Evolutionary conservation across 495 filamentous ascomycete species (phyloP), one percentile per base, ranked within the genome.

Genomic region (Penicillium antarcticum): DNA sequence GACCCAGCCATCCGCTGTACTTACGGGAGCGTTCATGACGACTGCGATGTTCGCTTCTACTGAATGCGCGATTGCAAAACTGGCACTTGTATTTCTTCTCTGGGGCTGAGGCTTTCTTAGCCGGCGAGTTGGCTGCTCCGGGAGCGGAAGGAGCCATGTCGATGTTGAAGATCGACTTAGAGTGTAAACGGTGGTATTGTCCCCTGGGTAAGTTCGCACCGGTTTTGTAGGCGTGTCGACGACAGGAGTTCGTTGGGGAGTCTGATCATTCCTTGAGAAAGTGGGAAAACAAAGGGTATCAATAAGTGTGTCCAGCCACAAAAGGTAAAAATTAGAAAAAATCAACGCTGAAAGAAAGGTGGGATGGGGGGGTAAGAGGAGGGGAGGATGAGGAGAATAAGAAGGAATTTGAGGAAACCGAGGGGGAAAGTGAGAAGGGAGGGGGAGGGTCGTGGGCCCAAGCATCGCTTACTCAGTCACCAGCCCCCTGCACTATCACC

Each of bases 1-100:
- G 17, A 18, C 16, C 33, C 13, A 45, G 16, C 16, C 33, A 3
- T 26, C 5, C n/a, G 5, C 5, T 13, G 34, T 21, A 94, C 94
- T 82, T 91, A 98, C 94, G 94, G 61, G 92, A 96, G 72, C 94
- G 80, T 71, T 98, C 94, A 74, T 98, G 94, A 75, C 94, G 80
- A 73, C 91, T 96, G 56, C 95, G 84, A 73, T 98, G 94, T 70
- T 98, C 95, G 67, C 91, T 96, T 67, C 95, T 80, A 75, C 90
- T 96, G 68, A 98, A 98, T 46, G 94, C 94, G 66, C 94, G 83
- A 71, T 88, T 89, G 78, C 94, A 98, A 73, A 96, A 98, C 80
- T 95, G 90, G 75, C 94, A 98, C 73, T 97, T 96, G 83, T 98
- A 98, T 72, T 96, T 97, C 78, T 92, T 90, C 77, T 97, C 92